These are phyloP conservation scores for Pulveroboletus sp. DNA, from an alignment of 768 basidiomycete species.

Conservation along the genomic window DNA sequence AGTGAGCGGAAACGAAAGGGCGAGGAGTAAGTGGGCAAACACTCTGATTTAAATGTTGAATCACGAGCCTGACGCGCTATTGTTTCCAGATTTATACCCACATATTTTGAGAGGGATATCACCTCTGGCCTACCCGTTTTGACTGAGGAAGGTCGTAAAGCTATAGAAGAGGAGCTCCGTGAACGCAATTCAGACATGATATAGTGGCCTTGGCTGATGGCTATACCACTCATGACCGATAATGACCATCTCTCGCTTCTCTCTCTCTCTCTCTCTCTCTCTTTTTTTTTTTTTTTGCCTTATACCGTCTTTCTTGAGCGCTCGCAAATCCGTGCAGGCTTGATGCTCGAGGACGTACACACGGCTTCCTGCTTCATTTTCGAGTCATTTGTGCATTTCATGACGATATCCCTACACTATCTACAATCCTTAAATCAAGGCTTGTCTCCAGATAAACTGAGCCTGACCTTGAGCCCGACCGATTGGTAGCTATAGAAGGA, in stretches of 20 bases:
- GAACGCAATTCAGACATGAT: constrained; percentile 13
- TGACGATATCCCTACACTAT: constrained; percentile 29
- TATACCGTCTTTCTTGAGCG: constrained; percentile 10
- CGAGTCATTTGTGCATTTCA: constrained; percentile 13
- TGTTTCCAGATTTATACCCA: constrained; percentile 57
- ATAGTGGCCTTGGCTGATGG: constrained; percentile 4
- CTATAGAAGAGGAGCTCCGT: constrained; percentile 66
- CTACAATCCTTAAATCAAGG: constrained; percentile 13
- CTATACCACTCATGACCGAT: constrained; percentile 2
- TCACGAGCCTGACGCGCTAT: background rate
- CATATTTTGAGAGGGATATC: constrained; percentile 70
- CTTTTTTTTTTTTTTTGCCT: background rate
- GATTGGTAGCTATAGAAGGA: background rate
- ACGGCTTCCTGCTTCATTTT: constrained; percentile 2
- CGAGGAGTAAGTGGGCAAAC: constrained; percentile 53
- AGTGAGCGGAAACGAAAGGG: constrained; percentile 82
- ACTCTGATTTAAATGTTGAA: background rate
- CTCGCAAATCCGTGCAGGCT: background rate
- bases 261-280: background rate
- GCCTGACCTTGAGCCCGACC: background rate
- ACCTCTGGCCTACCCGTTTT: constrained; percentile 62
- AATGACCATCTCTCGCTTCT: constrained; percentile 2
- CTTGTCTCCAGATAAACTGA: background rate
- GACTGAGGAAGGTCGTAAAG: constrained; percentile 63
- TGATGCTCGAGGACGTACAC: constrained; percentile 1